Evolutionary conservation across 352 stramenopile genomes (phyloP).

Genomic region (Phytophthora uliginosa): DNA sequence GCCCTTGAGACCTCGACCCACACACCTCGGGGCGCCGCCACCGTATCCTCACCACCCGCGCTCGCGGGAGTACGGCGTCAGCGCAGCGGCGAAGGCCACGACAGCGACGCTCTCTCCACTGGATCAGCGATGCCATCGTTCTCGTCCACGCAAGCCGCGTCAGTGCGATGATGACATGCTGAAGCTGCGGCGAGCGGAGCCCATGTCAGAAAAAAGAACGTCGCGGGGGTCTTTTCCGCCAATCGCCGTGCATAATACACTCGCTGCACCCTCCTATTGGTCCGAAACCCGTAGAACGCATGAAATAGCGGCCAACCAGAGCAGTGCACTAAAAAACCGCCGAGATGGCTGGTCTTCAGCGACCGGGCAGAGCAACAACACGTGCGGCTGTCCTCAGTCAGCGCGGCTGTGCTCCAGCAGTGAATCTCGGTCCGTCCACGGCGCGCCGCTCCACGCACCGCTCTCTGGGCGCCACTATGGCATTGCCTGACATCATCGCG

Average conservation of each 20-base stretch:
- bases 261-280: neutral
- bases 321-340: neutral
- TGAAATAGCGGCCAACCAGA: conserved; percentile 15
- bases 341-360: conserved; percentile 28
- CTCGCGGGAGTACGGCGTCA: conserved; percentile 12
- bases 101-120: conserved; percentile 3
- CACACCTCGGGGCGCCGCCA: no score
- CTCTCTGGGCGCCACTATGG: conserved; percentile 24
- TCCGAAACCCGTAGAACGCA: no score
- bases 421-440: conserved; percentile 18
- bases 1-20: neutral
- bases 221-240: neutral
- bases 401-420: neutral
- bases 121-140: neutral
- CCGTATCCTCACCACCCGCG: neutral
- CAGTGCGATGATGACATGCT: conserved; percentile 34
- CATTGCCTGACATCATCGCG: conserved; percentile 45
- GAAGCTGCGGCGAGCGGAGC: neutral
- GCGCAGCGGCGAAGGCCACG: neutral
- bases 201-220: neutral
- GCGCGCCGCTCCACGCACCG: neutral
- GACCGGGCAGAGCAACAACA: conserved; percentile 8
- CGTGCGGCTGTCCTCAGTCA: neutral
- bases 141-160: conserved; percentile 15
- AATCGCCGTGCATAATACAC: neutral